Evolutionary conservation across 108 stramenopile species (phyloP), one percentile per base, ranked within the genome.

Genomic region (Asterionellopsis glacialis): DNA sequence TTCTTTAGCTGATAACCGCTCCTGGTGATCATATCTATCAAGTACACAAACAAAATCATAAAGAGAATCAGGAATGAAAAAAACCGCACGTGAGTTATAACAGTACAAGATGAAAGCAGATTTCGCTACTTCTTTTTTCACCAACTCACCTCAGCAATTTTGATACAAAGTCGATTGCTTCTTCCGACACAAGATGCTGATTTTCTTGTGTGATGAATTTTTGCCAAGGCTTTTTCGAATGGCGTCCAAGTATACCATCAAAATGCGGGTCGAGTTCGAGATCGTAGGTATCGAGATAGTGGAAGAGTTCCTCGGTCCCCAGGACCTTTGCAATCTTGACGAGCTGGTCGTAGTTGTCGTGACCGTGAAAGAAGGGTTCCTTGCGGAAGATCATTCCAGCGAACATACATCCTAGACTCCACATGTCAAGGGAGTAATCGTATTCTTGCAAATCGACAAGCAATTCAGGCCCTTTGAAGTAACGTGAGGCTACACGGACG

Each of bases 311-410:
- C 45, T 98, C 96, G 1, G 98, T 99, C 25, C 98, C 98, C 57
- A 99, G 74, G 21, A 99, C 98, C 72, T 96, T 96, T 70, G 95
- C 96, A 77, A 97, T 96, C 67, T 95, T 95, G 23, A 99, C 96
- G 19, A 99, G 82, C 85, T 99, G 98, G 74, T 99, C 98, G 69
- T 99, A 98, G 70, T 99, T 99, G 70, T 99, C 95, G 62, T 95
- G 95, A 28, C 98, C 97, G 64, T 97, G 95, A 73, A 99, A 98
- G 84, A 97, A 98, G 5, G 96, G 96, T 64, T 96, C 99, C 83
- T 98, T 98, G 65, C 97, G 86, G 75, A 99, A 99, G 66, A 99
- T 96, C 99, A 99, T 99, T 22, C 99, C 97, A 1, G 97, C 93
- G 73, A 98, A 95, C 99, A 99, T 99, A 64, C 97, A 98, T 18